These are phyloP conservation scores for Aspergillus udagawae DNA, from an alignment of 2,329 filamentous ascomycete genomes.

Conservation along the genomic window DNA sequence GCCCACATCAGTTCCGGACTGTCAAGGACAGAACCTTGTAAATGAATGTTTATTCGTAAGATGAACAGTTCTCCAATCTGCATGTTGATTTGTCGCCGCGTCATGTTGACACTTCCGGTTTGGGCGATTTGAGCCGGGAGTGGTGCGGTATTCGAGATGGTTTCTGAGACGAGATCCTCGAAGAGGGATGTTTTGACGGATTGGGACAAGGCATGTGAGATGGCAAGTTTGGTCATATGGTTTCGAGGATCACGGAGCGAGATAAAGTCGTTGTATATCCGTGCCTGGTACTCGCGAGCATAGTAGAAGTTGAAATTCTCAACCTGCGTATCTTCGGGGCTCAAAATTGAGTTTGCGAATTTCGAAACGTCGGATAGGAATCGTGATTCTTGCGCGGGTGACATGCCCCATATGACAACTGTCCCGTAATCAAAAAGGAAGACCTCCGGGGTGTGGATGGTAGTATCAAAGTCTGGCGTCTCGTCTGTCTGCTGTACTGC, in stretches of 20 bases:
- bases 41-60: conserved; percentile 92
- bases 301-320: conserved; percentile 99
- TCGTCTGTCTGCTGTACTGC: conserved; percentile 26
- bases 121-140: conserved; percentile 88
- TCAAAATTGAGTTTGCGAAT: conserved; percentile 88
- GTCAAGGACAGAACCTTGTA: conserved; percentile 94
- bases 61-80: conserved; percentile 99
- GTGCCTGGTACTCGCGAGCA: conserved; percentile 92
- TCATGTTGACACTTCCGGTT: conserved; percentile 87
- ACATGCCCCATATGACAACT: conserved; percentile 98
- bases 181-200: conserved; percentile 98
- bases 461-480: conserved; percentile 72
- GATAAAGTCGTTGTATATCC: conserved; percentile 99
- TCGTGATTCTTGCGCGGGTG: conserved; percentile 77
- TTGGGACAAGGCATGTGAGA: conserved; percentile 91
- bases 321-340: conserved; percentile 83
- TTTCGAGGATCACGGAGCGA: conserved; percentile 88
- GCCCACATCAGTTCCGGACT: conserved; percentile 98
- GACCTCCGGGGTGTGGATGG: conserved; percentile 86
- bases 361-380: conserved; percentile 93
- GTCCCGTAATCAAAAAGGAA: conserved; percentile 98
- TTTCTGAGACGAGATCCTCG: conserved; percentile 90
- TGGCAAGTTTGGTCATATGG: conserved; percentile 97
- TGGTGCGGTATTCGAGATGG: conserved; percentile 88
- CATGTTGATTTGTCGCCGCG: conserved; percentile 93